These are phyloP conservation scores for Colletotrichum sp. DNA, from an alignment of 2,329 filamentous ascomycete species.

Conservation along the genomic window DNA sequence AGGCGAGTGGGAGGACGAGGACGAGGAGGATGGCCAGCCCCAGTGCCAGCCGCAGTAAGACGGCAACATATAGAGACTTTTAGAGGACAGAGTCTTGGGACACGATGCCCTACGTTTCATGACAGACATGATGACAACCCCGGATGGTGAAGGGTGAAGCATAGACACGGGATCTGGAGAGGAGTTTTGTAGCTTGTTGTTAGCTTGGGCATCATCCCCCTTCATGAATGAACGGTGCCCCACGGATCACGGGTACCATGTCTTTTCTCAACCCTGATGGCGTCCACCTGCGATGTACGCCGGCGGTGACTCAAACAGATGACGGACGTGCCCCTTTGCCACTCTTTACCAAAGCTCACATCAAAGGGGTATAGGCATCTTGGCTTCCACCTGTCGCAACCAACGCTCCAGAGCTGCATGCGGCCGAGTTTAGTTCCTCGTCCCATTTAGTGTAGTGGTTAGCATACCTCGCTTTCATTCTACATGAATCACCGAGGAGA, in stretches of 20 bases:
- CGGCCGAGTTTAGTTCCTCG: neutral
- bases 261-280: neutral
- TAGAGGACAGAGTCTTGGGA: conserved; percentile 17
- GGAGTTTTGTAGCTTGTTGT: conserved; percentile 22
- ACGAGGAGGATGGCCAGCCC: conserved; percentile 68
- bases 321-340: neutral
- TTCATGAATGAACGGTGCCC: conserved; percentile 19
- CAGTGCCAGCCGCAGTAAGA: conserved; percentile 77
- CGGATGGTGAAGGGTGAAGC: conserved; percentile 7
- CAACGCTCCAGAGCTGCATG: neutral
- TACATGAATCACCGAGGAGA: neutral
- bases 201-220: conserved; percentile 18
- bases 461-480: conserved; percentile 19
- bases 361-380: neutral
- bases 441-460: conserved; percentile 20
- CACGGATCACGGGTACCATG: conserved; percentile 3
- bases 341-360: neutral
- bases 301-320: neutral
- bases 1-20: conserved; percentile 74
- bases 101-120: conserved; percentile 9
- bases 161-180: conserved; percentile 18
- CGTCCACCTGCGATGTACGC: neutral
- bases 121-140: conserved; percentile 21
- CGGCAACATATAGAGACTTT: neutral
- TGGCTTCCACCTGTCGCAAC: neutral